Evolutionary conservation across 257 asterid genomes (phyloP).

Genomic region (Eucommia ulmoides): DNA sequence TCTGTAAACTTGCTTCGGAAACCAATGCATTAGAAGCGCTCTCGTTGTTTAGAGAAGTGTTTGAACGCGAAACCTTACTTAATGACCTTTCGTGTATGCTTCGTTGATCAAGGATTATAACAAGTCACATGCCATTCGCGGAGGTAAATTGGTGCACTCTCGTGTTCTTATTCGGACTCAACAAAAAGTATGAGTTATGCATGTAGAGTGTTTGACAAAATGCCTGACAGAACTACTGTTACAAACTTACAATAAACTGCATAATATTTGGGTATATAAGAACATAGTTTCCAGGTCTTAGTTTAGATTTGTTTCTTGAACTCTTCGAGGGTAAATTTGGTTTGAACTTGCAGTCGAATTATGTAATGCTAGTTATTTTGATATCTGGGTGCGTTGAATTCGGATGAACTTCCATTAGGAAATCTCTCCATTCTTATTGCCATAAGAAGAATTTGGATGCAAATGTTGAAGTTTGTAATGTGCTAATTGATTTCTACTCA

Average conservation of each 20-base stretch:
- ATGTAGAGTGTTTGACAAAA: slow-evolving; percentile 19
- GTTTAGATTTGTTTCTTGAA: slow-evolving; percentile 20
- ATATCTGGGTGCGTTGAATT: slow-evolving; percentile 24
- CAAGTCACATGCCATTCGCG: too few species aligned
- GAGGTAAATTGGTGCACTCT: too few species aligned
- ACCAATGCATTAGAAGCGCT: too few species aligned
- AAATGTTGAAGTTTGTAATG: slow-evolving; percentile 30
- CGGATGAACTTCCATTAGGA: slow-evolving; percentile 16
- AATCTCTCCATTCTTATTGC: slow-evolving; percentile 28
- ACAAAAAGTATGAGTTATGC: slow-evolving; percentile 28
- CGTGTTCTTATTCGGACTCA: too few species aligned
- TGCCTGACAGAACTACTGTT: slow-evolving; percentile 25
- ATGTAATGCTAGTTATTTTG: slow-evolving; percentile 27
- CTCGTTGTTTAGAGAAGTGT: too few species aligned
- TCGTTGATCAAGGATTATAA: too few species aligned
- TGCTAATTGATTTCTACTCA: slow-evolving; percentile 28
- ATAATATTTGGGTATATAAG: slow-evolving; percentile 30
- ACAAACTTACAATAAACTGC: slow-evolving; percentile 28
- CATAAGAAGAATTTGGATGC: slow-evolving; percentile 20
- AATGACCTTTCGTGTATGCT: too few species aligned
- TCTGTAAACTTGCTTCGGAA: too few species aligned
- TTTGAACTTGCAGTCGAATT: slow-evolving; percentile 24
- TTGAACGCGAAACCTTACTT: too few species aligned
- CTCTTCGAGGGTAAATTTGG: slow-evolving; percentile 33
- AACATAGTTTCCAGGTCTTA: slow-evolving; percentile 22